Evolutionary conservation across 768 basidiomycete species (phyloP).

Genomic region (Pulveroboletus ravenelii): DNA sequence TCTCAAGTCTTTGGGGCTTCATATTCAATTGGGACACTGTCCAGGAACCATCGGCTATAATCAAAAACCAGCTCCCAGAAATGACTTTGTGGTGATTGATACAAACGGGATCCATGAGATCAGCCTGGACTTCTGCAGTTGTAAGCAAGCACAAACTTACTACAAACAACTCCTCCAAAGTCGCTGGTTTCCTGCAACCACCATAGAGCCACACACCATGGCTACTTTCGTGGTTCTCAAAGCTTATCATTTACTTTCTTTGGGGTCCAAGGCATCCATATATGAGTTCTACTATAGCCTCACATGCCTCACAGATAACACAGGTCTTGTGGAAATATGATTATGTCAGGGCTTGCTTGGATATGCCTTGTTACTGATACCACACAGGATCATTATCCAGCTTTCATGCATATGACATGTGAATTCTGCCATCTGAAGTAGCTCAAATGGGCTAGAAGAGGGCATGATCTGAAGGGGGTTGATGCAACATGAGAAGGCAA

Average conservation of each 20-base stretch:
- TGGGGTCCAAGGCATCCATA: neutral
- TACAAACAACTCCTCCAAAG: constrained; percentile 1
- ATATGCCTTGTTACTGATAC: too few relatives aligned
- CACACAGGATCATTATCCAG: too few relatives aligned
- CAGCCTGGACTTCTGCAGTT: neutral
- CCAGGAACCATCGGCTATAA: neutral
- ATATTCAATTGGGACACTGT: neutral
- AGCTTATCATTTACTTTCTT: neutral
- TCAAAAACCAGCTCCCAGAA: neutral
- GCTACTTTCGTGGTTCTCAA: neutral
- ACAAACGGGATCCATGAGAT: neutral
- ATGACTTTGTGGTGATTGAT: neutral
- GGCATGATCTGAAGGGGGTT: neutral
- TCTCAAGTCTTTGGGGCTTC: neutral
- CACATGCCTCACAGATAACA: too few relatives aligned
- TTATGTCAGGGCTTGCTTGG: too few relatives aligned
- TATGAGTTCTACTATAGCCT: constrained; percentile 1
- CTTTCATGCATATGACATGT: neutral
- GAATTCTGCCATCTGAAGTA: constrained; percentile 3
- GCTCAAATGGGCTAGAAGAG: neutral
- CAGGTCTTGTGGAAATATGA: too few relatives aligned
- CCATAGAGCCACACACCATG: neutral
- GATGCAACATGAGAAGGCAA: neutral
- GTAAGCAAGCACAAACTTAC: neutral
- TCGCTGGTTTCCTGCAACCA: neutral